Evolutionary conservation across 371 early-diverging fungal species (phyloP).

Genomic region (Mortierella polycephala): DNA sequence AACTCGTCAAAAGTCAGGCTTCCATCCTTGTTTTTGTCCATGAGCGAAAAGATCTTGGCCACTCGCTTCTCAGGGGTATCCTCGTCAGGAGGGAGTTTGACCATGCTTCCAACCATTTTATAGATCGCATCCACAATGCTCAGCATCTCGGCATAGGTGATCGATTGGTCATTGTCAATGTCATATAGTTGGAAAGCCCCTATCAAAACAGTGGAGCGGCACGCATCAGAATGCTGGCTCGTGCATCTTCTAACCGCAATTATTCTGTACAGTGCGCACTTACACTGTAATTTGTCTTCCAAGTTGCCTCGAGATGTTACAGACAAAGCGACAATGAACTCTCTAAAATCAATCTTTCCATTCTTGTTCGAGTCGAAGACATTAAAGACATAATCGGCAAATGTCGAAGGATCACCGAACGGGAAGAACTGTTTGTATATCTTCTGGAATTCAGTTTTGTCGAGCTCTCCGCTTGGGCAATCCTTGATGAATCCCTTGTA

Average conservation of each 20-base stretch:
- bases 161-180: constrained; percentile 89
- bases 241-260: too few relatives aligned
- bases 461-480: constrained; percentile 89
- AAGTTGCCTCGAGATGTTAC: constrained; percentile 86
- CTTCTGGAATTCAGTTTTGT: constrained; percentile 87
- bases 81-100: constrained; percentile 90
- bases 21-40: constrained; percentile 90
- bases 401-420: constrained; percentile 92
- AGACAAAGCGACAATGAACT: constrained; percentile 90
- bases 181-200: constrained; percentile 87
- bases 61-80: constrained; percentile 94
- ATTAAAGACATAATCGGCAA: constrained; percentile 91
- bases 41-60: constrained; percentile 87
- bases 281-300: constrained; percentile 87
- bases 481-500: constrained; percentile 95
- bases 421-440: constrained; percentile 98
- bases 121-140: constrained; percentile 93
- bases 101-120: constrained; percentile 93
- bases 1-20: constrained; percentile 86
- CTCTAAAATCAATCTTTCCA: constrained; percentile 92
- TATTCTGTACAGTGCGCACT: too few relatives aligned
- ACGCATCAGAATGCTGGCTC: neutral
- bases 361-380: constrained; percentile 91
- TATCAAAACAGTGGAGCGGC: constrained; percentile 6
- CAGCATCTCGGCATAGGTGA: constrained; percentile 91